phyloP scores from a whole-genome alignment of 768 basidiomycete genomes.

The Mycena capillaripes region DNA sequence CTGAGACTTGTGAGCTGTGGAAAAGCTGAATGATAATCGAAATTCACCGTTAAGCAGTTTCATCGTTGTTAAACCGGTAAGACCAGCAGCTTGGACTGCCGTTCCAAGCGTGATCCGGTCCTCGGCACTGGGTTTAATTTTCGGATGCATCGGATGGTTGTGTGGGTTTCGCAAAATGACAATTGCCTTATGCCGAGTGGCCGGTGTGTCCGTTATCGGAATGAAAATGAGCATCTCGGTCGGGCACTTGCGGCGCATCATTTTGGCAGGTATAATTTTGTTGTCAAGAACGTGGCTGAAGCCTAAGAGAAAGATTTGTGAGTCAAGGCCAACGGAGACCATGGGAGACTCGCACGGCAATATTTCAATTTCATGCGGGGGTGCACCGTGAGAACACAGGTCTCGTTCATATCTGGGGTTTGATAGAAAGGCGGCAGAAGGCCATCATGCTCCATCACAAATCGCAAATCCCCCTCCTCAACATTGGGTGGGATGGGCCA shows the following conservation, averaged over 20 bases:
- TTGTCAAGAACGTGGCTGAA: neutral
- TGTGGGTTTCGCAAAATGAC: conserved; percentile 3
- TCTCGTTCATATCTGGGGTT: neutral
- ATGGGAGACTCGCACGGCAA: neutral
- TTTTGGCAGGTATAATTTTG: neutral
- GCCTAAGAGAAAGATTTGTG: neutral
- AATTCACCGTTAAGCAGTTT: conserved; percentile 19
- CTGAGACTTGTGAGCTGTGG: neutral
- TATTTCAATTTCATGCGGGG: neutral
- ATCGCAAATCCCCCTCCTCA: conserved; percentile 8
- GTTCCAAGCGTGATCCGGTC: neutral
- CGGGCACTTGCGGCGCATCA: neutral
- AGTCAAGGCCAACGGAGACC: neutral
- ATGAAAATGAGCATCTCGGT: neutral
- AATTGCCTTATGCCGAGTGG: neutral
- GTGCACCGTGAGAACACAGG: conserved; percentile 20
- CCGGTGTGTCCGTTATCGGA: neutral
- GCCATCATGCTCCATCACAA: conserved; percentile 19
- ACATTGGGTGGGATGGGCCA: conserved; percentile 15
- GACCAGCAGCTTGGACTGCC: conserved; percentile 7
- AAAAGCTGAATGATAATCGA: neutral
- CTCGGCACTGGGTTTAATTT: conserved; percentile 18
- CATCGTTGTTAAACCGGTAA: neutral
- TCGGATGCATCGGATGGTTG: conserved; percentile 24
- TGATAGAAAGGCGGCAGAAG: neutral